Base-by-base conservation (phyloP, 371 early-diverging fungal genomes). In the Syncephalastrum sp. region DNA sequence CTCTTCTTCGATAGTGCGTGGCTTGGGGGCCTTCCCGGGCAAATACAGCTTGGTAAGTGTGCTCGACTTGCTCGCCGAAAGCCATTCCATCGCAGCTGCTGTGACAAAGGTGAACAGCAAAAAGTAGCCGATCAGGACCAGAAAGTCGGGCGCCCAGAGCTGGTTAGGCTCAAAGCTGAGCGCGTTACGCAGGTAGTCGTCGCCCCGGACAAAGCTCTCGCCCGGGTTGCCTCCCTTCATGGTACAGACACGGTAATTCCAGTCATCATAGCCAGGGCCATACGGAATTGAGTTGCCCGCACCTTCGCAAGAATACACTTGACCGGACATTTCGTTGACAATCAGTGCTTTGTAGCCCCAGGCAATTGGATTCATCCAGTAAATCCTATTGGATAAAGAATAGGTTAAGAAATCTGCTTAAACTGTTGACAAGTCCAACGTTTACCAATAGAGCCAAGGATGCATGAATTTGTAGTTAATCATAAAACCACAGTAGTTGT, bases 311-410 rank as follows among this genome's bases (percentile, higher is more conserved):
- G 75, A 73, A 42, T 85, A 82, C 2, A 47, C 12, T 38, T 83
- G 69, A 16, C 83, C 82, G 4, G 66, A 58, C 84, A 87, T 89
- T 68, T 92, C 93, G 63, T 90, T 90, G 19, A 79, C 72, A 17
- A 90, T 59, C 27, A 92, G 69, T 4, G 88, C 84, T 59, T 85
- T 81, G 69, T 85, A 84, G 0, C 79, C 87, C 57, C 89, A 91
- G 0, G 87, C 78, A 15, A 90, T 67, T 4, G 92, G 88, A 47
- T 86, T 86, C 53, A 88, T 82, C 79, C 84, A 91, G 56, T 82
- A 85, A 42, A 90, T 79, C 90, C 89, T 88, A 48, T 67, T 74
- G 17, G 50, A 42, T n/a, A 50, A 24, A 44, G 33, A 3, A 19
- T 7, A 16, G n/a, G 23, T 46, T 14, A 46, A 6, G 7, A 6